Evolutionary conservation across 176 grass and related monocot species (phyloP).

Genomic region (Areca catechu): DNA sequence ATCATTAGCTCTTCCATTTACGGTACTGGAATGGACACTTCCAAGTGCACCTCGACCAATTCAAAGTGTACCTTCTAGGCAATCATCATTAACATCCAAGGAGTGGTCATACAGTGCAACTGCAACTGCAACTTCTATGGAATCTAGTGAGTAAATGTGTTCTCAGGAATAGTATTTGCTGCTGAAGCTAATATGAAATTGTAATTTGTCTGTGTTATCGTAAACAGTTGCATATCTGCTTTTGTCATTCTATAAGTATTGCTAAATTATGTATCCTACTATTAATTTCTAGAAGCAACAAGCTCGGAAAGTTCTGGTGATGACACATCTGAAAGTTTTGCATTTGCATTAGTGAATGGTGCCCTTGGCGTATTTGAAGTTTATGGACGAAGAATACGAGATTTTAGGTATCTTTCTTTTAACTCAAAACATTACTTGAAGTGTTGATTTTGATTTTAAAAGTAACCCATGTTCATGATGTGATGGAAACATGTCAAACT

Average conservation of each 20-base stretch:
- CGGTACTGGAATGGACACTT: constrained; percentile 93
- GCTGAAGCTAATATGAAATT: neutral
- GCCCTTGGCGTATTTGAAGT: constrained; percentile 99
- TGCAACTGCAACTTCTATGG: constrained; percentile 27
- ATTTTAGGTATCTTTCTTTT: constrained; percentile 70
- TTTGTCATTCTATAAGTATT: too few relatives aligned
- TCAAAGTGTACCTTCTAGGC: constrained; percentile 55
- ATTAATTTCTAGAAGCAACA: constrained; percentile 39
- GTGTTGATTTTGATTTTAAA: too few relatives aligned
- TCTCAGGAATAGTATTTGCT: neutral
- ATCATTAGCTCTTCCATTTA: constrained; percentile 99
- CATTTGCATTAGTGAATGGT: constrained; percentile 96
- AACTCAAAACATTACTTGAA: neutral
- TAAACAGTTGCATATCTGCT: too few relatives aligned
- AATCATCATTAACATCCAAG: constrained; percentile 42
- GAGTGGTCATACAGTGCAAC: constrained; percentile 39
- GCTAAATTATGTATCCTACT: too few relatives aligned
- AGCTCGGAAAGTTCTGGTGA: constrained; percentile 51
- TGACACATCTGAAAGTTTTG: constrained; percentile 94
- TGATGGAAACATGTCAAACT: too few relatives aligned
- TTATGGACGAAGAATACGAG: constrained; percentile 85
- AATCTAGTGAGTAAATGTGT: constrained; percentile 28
- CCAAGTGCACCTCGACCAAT: constrained; percentile 62
- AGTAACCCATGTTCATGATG: too few relatives aligned
- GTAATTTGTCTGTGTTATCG: neutral